These are phyloP conservation scores for Wallacemonas collosoma DNA, from an alignment of 208 protist genomes.

Conservation along the genomic window DNA sequence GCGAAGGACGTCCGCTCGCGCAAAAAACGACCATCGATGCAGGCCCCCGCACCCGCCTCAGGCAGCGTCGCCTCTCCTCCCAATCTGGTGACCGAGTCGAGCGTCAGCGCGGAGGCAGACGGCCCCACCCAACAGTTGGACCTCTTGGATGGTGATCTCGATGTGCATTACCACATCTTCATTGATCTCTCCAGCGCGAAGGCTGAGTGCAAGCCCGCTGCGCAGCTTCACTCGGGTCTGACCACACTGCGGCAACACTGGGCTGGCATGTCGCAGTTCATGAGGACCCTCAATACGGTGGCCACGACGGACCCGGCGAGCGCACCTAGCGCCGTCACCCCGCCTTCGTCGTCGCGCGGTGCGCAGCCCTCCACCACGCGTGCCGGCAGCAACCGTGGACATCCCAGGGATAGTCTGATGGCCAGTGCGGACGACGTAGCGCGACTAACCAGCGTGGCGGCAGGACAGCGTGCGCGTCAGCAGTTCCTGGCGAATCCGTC, in stretches of 20 bases:
- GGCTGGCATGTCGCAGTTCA: conserved; percentile 1
- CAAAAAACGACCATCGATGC: background rate
- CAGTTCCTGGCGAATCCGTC: conserved; percentile 65
- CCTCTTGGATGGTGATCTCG: conserved; percentile 30
- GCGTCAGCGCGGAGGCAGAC: conserved; percentile 16
- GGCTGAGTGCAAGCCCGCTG: conserved; percentile 45
- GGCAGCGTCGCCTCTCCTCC: conserved; percentile 12
- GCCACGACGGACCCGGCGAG: background rate
- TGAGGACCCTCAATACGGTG: background rate
- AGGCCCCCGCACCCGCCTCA: background rate
- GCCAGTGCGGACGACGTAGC: background rate
- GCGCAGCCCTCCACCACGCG: conserved; percentile 1
- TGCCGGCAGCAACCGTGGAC: background rate
- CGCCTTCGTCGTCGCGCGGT: conserved; percentile 5
- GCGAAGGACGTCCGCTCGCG: conserved; percentile 6
- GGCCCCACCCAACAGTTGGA: conserved; percentile 32
- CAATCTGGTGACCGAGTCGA: background rate
- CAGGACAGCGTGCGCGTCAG: conserved; percentile 45
- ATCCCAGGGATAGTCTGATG: conserved; percentile 8
- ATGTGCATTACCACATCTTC: conserved; percentile 41
- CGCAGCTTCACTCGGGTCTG: conserved; percentile 33
- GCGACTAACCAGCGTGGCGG: conserved; percentile 33
- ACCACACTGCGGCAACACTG: conserved; percentile 37
- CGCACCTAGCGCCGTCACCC: background rate
- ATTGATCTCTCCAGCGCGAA: conserved; percentile 51